Evolutionary conservation across 108 stramenopile genomes (phyloP), one percentile per base, ranked within the genome.

Genomic region (Ochromonas danica): DNA sequence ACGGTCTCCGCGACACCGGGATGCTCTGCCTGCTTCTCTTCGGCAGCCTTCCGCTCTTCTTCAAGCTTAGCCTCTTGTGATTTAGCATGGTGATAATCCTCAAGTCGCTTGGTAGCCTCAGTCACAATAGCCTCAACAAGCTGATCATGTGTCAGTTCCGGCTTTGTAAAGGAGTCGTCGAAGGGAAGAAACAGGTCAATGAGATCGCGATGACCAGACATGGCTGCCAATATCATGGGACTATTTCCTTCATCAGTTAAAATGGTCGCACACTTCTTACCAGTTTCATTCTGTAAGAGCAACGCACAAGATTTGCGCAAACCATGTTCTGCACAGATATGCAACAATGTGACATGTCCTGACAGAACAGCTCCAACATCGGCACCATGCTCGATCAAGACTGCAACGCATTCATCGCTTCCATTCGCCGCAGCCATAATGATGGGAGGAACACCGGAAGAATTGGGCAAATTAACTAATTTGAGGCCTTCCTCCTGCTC

Each of bases 161-260:
- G 30, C 31, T 35, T 28, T 33, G 27, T 36, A 28, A 14, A 6
- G 31, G 17, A 14, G 51, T 10, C 51, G 51, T 22, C 80, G 77
- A 82, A 38, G 42, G 84, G 84, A 25, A 81, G 41, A 1, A 85
- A 75, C n/a, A 70, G 1, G 40, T 81, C 71, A 31, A 86, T 74
- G 39, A 86, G 31, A 28, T 83, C 84, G 27, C 41, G 27, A 63
- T 85, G 84, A 1, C 79, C 82, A 27, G 62, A 65, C 84, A 83
- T 83, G 27, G 85, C 85, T 40, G 85, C 85, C 25, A 86, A 65
- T 71, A 84, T 77, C 38, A 82, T 77, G n/a, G 85, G 84, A 3
- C 42, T 30, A 1, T 80, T 79, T 17, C 84, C 84, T 14, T 77
- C 79, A 61, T 79, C 35, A 33, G 84, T 81, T 0, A 41, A 39